Conservation (phyloP, 768 basidiomycete genomes). For the Rhodotorula kratochvilovae region DNA sequence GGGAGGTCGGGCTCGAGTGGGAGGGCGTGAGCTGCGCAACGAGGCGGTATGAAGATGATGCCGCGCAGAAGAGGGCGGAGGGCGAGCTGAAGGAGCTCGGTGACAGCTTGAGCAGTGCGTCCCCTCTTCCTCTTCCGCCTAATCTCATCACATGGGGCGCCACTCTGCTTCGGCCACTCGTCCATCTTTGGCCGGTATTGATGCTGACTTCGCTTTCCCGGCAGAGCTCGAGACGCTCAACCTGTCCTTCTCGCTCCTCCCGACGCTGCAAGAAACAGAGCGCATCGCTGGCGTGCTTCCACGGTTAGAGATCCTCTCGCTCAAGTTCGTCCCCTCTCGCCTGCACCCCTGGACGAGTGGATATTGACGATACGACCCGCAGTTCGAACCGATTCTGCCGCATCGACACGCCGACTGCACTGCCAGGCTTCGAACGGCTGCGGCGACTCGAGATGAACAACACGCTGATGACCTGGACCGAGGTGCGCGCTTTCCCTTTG, state of each 20-base stretch:
- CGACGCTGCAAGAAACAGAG: constrained; percentile 29
- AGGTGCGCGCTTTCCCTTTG: constrained; percentile 50
- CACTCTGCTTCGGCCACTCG: too few relatives aligned
- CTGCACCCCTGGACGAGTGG: neutral
- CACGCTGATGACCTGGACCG: constrained; percentile 67
- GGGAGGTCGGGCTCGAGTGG: constrained; percentile 73
- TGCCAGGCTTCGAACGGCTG: constrained; percentile 47
- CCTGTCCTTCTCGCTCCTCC: constrained; percentile 20
- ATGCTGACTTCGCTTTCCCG: too few relatives aligned
- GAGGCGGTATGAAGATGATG: constrained; percentile 42
- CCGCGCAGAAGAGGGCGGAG: constrained; percentile 48
- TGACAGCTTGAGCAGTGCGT: neutral
- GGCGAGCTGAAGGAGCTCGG: constrained; percentile 36
- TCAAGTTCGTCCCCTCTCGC: constrained; percentile 62
- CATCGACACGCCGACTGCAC: constrained; percentile 27
- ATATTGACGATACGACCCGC: constrained; percentile 24
- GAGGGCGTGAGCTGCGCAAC: constrained; percentile 56
- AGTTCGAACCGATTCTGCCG: constrained; percentile 67
- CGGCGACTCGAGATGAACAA: constrained; percentile 65
- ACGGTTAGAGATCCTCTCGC: constrained; percentile 59
- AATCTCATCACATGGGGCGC: neutral
- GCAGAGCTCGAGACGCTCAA: constrained; percentile 23
- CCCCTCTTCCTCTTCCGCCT: neutral
- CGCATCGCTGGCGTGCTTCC: constrained; percentile 61
- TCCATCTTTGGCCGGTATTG: too few relatives aligned